phyloP scores from a whole-genome alignment of 164 flowering plant genomes.

The Akebia trifoliata region DNA sequence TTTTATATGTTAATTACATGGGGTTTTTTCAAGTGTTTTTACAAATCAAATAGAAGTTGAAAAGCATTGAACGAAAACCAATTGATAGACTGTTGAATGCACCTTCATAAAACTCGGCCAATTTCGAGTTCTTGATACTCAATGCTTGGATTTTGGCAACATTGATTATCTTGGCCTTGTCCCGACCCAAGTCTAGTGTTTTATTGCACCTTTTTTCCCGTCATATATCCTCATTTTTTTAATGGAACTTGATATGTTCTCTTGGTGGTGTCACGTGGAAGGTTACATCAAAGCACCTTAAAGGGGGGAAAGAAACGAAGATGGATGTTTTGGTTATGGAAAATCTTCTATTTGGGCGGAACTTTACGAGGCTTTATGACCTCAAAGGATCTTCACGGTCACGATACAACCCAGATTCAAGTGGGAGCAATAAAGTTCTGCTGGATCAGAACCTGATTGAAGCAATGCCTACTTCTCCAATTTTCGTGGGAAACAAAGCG shows the following conservation, averaged over 20 bases:
- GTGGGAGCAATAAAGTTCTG: slow-evolving; percentile 90
- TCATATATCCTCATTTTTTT: background rate
- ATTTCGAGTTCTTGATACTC: too few relatives aligned
- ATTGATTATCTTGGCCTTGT: background rate
- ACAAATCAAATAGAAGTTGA: background rate
- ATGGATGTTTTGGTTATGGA: slow-evolving; percentile 96
- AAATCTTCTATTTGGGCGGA: slow-evolving; percentile 82
- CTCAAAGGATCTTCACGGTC: too few relatives aligned
- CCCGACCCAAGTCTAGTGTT: too few relatives aligned
- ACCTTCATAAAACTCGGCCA: too few relatives aligned
- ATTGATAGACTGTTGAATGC: background rate
- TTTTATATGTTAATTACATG: too few relatives aligned
- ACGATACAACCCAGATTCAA: slow-evolving; percentile 86
- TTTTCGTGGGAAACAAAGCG: slow-evolving; percentile 96
- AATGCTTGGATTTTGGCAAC: background rate
- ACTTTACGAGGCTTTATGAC: slow-evolving; percentile 75
- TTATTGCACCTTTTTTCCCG: too few relatives aligned
- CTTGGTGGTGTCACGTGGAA: slow-evolving; percentile 21
- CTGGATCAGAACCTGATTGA: slow-evolving; percentile 95
- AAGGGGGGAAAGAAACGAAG: slow-evolving; percentile 82
- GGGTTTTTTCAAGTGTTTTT: too few relatives aligned
- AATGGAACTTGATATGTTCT: background rate
- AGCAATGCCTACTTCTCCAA: slow-evolving; percentile 98
- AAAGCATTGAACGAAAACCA: background rate
- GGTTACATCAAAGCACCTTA: slow-evolving; percentile 79